phyloP scores from a whole-genome alignment of 2,329 filamentous ascomycete genomes.

The Penicillium sp. region DNA sequence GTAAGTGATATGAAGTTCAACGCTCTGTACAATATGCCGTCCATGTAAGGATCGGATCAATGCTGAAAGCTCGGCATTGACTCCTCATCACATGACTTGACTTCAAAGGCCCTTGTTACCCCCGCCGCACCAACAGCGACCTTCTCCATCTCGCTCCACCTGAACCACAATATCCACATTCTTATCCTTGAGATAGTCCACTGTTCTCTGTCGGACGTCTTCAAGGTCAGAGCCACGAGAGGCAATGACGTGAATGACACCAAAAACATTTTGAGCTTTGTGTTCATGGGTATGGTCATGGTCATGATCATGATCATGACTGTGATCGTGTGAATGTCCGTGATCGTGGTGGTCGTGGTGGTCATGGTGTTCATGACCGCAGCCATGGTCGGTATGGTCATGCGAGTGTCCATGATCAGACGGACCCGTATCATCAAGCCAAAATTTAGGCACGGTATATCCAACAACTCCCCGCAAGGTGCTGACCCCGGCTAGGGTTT shows the following conservation, averaged over 20 bases:
- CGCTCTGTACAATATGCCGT: not conserved
- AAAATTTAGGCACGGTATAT: constrained; percentile 87
- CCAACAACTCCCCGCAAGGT: constrained; percentile 80
- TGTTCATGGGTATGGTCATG: constrained; percentile 31
- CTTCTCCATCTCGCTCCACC: constrained; percentile 81
- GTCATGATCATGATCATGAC: constrained; percentile 31
- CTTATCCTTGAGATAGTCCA: constrained; percentile 67
- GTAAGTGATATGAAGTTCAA: not conserved
- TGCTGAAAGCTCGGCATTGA: not conserved
- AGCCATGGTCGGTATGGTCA: constrained; percentile 36
- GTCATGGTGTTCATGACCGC: constrained; percentile 33
- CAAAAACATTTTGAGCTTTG: constrained; percentile 57
- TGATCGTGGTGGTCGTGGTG: constrained; percentile 31
- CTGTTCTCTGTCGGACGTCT: constrained; percentile 78
- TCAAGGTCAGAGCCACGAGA: constrained; percentile 71
- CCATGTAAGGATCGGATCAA: constrained; percentile 6
- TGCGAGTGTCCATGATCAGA: constrained; percentile 36
- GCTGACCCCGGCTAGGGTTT: constrained; percentile 79
- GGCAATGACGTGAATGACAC: constrained; percentile 84
- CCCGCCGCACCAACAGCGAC: constrained; percentile 62
- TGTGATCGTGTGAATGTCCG: constrained; percentile 30
- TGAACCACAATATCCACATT: constrained; percentile 83
- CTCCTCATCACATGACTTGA: not conserved
- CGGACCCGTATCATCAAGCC: constrained; percentile 71
- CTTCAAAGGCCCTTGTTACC: constrained; percentile 33